Percentiles rank a stretch among this genome's conserved stretches.
Conservation (phyloP, 306 rosid genomes). For the Glycyrrhiza uralensis region DNA sequence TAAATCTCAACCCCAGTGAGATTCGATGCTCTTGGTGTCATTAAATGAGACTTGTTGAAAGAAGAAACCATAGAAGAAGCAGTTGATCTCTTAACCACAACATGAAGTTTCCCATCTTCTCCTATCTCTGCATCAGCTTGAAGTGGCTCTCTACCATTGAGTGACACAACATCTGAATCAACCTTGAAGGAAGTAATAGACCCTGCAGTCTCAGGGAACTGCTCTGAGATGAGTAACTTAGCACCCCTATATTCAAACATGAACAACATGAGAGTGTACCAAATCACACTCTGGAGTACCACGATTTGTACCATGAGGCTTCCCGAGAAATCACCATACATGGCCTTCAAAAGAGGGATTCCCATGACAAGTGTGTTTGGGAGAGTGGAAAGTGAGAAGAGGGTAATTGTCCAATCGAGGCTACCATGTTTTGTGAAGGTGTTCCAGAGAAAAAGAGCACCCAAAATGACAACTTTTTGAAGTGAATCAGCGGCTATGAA, state of each 20-base stretch:
- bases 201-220: constrained; percentile 82
- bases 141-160: constrained; percentile 64
- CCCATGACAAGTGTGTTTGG: constrained; percentile 95
- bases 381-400: constrained; percentile 78
- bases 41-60: constrained; percentile 63
- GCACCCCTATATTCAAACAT: constrained; percentile 87
- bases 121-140: constrained; percentile 76
- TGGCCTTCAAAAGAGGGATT: constrained; percentile 69
- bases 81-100: constrained; percentile 60
- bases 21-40: constrained; percentile 80
- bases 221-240: constrained; percentile 65
- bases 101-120: constrained; percentile 82
- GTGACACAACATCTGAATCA: constrained; percentile 75
- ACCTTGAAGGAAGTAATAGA: constrained; percentile 72
- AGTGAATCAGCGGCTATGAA: constrained; percentile 87
- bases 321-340: constrained; percentile 79
- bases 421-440: constrained; percentile 51
- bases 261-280: constrained; percentile 80
- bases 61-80: constrained; percentile 73
- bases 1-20: constrained; percentile 86
- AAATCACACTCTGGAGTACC: constrained; percentile 78
- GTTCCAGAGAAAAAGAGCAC: constrained; percentile 73
- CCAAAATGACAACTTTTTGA: constrained; percentile 61
- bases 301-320: constrained; percentile 81
- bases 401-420: constrained; percentile 78